phyloP scores from a whole-genome alignment of 2,329 filamentous ascomycete species.

The Exophiala sp. region DNA sequence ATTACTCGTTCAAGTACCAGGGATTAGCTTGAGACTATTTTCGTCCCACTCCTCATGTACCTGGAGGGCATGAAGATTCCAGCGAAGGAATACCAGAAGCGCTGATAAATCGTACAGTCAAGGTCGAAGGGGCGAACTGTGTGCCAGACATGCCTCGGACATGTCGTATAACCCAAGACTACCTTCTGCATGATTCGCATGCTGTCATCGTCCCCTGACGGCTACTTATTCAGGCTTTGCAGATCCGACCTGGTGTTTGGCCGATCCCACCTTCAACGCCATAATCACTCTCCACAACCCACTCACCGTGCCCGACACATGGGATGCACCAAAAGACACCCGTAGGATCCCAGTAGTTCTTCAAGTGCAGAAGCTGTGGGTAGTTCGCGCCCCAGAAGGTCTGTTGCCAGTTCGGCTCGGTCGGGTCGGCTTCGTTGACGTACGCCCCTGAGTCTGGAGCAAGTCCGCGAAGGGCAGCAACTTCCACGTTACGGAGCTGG shows the following conservation, averaged over 20 bases:
- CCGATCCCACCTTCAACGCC: conserved; percentile 17
- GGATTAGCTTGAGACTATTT: too few species aligned
- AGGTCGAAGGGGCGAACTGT: too few species aligned
- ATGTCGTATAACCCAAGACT: too few species aligned
- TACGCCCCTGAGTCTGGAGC: conserved; percentile 30
- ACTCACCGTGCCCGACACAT: conserved; percentile 31
- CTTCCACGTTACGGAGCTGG: conserved; percentile 16
- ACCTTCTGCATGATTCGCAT: too few species aligned
- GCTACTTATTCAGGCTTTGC: conserved; percentile 11
- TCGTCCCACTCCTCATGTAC: too few species aligned
- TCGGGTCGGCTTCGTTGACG: conserved; percentile 36
- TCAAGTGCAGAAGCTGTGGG: conserved; percentile 30
- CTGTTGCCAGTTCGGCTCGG: conserved; percentile 39
- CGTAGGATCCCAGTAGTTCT: conserved; percentile 33
- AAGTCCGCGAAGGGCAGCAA: conserved; percentile 29
- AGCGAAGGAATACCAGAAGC: too few species aligned
- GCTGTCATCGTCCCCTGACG: too few species aligned
- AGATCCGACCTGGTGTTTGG: conserved; percentile 18
- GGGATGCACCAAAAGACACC: conserved; percentile 29
- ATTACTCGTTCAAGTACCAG: too few species aligned
- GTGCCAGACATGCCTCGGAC: too few species aligned
- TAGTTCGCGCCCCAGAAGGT: conserved; percentile 41
- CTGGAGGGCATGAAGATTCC: too few species aligned
- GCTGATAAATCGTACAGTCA: too few species aligned
- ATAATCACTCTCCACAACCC: conserved; percentile 21